A percentile compares a stretch with the other conserved stretches of the same genome.
These are phyloP conservation scores for Aureobasidium subglaciale DNA, from an alignment of 2,329 filamentous ascomycete species.

Conservation along the genomic window DNA sequence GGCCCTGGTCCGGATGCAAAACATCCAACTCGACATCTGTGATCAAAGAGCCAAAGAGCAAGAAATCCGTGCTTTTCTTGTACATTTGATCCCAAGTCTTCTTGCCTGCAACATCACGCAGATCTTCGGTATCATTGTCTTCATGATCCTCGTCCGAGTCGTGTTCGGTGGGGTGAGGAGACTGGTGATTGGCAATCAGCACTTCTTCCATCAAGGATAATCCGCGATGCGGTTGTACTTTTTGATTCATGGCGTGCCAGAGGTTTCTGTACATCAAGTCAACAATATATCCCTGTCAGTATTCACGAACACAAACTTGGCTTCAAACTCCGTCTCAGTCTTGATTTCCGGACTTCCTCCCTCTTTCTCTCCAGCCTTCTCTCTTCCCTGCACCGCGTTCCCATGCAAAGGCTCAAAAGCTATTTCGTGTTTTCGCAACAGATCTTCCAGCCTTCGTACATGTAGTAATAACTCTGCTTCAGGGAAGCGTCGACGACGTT, in stretches of 20 bases:
- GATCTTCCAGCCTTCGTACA: constrained; percentile 59
- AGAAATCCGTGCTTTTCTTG: constrained; percentile 36
- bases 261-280: constrained; percentile 32
- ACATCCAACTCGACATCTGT: constrained; percentile 38
- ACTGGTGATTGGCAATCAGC: constrained; percentile 24
- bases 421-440: constrained; percentile 60
- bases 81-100: constrained; percentile 41
- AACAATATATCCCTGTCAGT: too few species aligned
- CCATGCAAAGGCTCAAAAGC: constrained; percentile 58
- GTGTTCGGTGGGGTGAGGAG: constrained; percentile 19
- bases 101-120: constrained; percentile 34
- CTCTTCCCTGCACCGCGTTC: neutral
- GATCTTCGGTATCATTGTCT: constrained; percentile 25
- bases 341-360: constrained; percentile 14
- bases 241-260: constrained; percentile 41
- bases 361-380: neutral
- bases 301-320: neutral
- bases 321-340: constrained; percentile 19
- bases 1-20: constrained; percentile 56
- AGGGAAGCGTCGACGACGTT: constrained; percentile 55
- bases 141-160: constrained; percentile 6
- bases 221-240: constrained; percentile 25
- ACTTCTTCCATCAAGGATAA: neutral
- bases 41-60: constrained; percentile 46
- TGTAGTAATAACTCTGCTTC: constrained; percentile 65